Evolutionary conservation across 2,329 filamentous ascomycete species (phyloP).

Genomic region (Boeremia exigua): DNA sequence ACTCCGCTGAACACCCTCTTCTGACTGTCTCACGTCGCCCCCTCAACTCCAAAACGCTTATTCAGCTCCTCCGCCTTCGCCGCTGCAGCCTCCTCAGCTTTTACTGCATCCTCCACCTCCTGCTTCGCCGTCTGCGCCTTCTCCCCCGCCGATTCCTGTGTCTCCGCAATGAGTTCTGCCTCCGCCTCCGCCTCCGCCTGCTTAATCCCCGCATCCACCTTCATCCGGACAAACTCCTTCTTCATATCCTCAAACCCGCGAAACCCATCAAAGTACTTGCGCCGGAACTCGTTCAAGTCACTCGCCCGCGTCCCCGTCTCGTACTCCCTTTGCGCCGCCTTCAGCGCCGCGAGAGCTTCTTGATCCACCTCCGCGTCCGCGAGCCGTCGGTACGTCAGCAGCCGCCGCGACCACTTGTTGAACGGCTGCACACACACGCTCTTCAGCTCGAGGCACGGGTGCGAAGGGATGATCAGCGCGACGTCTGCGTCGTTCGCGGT

Average conservation of each 20-base stretch:
- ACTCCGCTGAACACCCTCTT: no score
- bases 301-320: constrained; percentile 62
- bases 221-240: constrained; percentile 37
- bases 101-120: neutral
- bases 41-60: neutral
- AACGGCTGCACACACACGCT: constrained; percentile 85
- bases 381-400: constrained; percentile 83
- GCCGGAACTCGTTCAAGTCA: constrained; percentile 72
- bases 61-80: constrained; percentile 1
- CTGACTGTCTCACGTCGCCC: neutral
- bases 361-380: constrained; percentile 55
- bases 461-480: constrained; percentile 76
- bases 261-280: constrained; percentile 57
- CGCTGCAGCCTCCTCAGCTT: neutral
- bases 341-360: neutral
- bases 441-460: constrained; percentile 76
- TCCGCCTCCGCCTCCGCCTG: neutral
- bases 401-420: constrained; percentile 87
- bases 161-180: neutral
- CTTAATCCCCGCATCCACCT: constrained; percentile 7
- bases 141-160: neutral
- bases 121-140: neutral
- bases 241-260: constrained; percentile 42
- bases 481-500: constrained; percentile 69
- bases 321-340: constrained; percentile 34